Evolutionary conservation across 139 green algal species (phyloP).

Genomic region (Edaphochlamys debaryana): DNA sequence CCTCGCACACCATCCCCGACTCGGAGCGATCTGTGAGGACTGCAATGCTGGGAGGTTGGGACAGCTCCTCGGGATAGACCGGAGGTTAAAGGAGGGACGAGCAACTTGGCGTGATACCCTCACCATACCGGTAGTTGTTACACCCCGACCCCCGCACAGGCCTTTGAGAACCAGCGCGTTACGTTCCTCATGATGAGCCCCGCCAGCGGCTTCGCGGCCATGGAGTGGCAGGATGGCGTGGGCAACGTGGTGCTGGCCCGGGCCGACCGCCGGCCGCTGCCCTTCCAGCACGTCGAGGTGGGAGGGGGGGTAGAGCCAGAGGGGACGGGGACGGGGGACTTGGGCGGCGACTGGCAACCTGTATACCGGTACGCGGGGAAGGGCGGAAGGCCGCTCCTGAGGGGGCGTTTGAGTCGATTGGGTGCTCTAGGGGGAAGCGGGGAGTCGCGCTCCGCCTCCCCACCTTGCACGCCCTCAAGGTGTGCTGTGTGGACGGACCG

Average conservation of each 20-base stretch:
- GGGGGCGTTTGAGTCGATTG: too few species aligned
- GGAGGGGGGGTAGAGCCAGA: neutral
- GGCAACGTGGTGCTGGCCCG: neutral
- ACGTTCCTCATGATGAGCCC: constrained; percentile 20
- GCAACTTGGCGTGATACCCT: too few species aligned
- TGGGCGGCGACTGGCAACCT: neutral
- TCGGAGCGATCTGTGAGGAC: neutral
- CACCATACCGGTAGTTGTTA: too few species aligned
- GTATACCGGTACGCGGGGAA: too few species aligned
- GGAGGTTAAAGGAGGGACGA: too few species aligned
- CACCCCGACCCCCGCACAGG: neutral
- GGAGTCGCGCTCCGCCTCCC: too few species aligned
- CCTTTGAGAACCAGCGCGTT: constrained; percentile 6
- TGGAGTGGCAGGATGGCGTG: neutral
- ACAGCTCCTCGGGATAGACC: neutral
- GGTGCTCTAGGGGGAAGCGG: neutral
- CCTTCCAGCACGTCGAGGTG: constrained; percentile 9
- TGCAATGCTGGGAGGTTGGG: too few species aligned
- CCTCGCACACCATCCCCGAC: neutral
- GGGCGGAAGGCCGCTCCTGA: neutral
- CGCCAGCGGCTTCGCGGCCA: neutral
- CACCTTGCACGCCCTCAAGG: too few species aligned
- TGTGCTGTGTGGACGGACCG: too few species aligned
- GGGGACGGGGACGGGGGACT: neutral
- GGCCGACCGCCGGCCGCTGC: neutral